A percentile compares a stretch with the other conserved stretches of the same genome.
Conservation (phyloP, 768 basidiomycete species). For the Lactifluus volemus region DNA sequence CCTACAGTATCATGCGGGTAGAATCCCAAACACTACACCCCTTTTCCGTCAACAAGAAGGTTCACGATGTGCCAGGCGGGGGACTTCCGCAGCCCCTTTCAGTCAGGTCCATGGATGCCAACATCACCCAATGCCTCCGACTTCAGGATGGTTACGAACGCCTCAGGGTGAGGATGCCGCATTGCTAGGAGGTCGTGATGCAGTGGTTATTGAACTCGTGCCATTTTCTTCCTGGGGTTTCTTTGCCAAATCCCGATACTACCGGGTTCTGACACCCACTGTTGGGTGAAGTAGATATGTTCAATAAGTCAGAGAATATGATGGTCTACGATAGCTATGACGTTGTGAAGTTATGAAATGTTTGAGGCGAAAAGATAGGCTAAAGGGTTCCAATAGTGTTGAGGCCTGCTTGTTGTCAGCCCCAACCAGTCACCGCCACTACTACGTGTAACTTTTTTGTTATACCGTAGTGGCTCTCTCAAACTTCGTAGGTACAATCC, state of each 20-base stretch:
- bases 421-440: conserved; percentile 14
- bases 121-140: background rate
- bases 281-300: background rate
- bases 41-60: background rate
- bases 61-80: background rate
- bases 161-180: background rate
- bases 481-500: background rate
- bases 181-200: background rate
- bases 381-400: conserved; percentile 1
- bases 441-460: conserved; percentile 10
- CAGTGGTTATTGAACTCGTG: background rate
- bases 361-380: conserved; percentile 4
- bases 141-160: background rate
- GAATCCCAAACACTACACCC: background rate
- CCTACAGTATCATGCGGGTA: background rate
- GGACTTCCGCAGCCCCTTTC: background rate
- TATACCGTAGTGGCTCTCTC: conserved; percentile 11
- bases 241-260: background rate
- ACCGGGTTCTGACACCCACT: background rate
- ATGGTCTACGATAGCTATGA: background rate
- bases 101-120: background rate
- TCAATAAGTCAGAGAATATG: background rate
- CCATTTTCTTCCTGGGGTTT: conserved; percentile 4
- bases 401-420: conserved; percentile 12
- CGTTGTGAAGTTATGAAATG: background rate